Conservation (phyloP, 2,329 filamentous ascomycete genomes). For the Endoconidiophora laricicola region DNA sequence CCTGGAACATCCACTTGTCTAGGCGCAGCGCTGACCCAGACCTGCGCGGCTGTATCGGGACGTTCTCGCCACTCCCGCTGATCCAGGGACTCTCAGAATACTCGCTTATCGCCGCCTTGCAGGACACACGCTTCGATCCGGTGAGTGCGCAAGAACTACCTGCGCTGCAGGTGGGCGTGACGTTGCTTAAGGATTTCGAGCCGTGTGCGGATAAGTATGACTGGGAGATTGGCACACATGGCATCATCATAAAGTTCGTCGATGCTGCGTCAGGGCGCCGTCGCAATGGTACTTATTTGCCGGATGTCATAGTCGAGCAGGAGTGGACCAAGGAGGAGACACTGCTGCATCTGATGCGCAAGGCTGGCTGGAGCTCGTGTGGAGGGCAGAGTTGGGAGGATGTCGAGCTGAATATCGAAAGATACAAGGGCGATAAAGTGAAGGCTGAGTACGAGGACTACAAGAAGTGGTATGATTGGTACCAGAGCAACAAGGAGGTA, state of each 20-base stretch:
- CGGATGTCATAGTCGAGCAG: conserved; percentile 81
- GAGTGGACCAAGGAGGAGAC: conserved; percentile 93
- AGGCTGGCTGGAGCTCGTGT: conserved; percentile 62
- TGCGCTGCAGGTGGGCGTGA: conserved; percentile 49
- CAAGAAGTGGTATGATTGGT: conserved; percentile 66
- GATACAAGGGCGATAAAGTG: conserved; percentile 75
- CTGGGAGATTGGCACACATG: conserved; percentile 77
- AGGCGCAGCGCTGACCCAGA: conserved; percentile 35
- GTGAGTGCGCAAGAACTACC: conserved; percentile 38
- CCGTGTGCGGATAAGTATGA: conserved; percentile 55
- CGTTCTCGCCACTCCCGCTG: conserved; percentile 66
- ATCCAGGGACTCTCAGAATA: conserved; percentile 60
- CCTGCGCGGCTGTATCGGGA: conserved; percentile 89
- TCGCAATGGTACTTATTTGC: conserved; percentile 78
- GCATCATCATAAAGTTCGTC: conserved; percentile 66
- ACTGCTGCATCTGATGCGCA: conserved; percentile 74
- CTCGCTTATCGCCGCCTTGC: conserved; percentile 58
- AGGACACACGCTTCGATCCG: conserved; percentile 46
- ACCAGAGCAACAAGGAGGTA: conserved; percentile 20
- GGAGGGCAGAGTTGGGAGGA: conserved; percentile 70
- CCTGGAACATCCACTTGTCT: conserved; percentile 12
- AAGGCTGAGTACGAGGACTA: conserved; percentile 56
- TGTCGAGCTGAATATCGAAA: conserved; percentile 60
- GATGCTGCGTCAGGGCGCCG: conserved; percentile 46
- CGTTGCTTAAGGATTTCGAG: conserved; percentile 75